Evolutionary conservation across 2,329 filamentous ascomycete genomes (phyloP), one percentile per base, ranked within the genome.

Genomic region (Sporothrix pseudoabietina): DNA sequence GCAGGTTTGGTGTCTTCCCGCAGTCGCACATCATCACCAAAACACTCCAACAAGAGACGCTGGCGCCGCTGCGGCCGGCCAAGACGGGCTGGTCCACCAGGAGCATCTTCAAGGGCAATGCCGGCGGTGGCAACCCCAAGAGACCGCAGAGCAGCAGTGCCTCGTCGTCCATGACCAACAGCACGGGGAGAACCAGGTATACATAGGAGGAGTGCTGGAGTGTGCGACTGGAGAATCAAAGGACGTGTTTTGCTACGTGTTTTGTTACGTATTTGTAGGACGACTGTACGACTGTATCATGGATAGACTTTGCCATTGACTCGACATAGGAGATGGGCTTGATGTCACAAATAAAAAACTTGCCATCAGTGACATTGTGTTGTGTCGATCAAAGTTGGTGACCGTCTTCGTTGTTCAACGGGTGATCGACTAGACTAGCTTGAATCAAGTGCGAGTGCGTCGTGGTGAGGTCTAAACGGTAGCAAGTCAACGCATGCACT

Each of bases 1-100:
- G 81, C n/a, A 77, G 76, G 39, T 78, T 78, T 35, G 81, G 81
- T 8, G 77, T 81, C 6, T 82, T 82, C 54, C 81, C 80, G 5
- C 76, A 73, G 75, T 76, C 74, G 55, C 76, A 77, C 59, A 76
- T 77, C 19, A 12, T 77, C 12, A 54, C 71, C 8, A 68, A 66
- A n/a, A 74, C 74, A 12, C 74, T 77, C 22, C 75, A 76, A 54
- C 75, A 75, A 44, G 74, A 76, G 69, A 22, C 30, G 32, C 39
- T 69, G 30, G 71, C 72, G 22, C 71, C 73, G 65, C 71, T 57
- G 47, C 72, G 69, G 57, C 66, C 74, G 16, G 19, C 61, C 59
- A 73, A 70, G 66, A 71, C 71, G 35, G 72, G 71, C 63, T 76
- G 75, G 75, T 74, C 75, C 12, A 49, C 52, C 32, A 69, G 55